A percentile compares a stretch with the other conserved stretches of the same genome.
Conservation (phyloP, 176 grass and related monocot species). For the Alloteropsis semialata region DNA sequence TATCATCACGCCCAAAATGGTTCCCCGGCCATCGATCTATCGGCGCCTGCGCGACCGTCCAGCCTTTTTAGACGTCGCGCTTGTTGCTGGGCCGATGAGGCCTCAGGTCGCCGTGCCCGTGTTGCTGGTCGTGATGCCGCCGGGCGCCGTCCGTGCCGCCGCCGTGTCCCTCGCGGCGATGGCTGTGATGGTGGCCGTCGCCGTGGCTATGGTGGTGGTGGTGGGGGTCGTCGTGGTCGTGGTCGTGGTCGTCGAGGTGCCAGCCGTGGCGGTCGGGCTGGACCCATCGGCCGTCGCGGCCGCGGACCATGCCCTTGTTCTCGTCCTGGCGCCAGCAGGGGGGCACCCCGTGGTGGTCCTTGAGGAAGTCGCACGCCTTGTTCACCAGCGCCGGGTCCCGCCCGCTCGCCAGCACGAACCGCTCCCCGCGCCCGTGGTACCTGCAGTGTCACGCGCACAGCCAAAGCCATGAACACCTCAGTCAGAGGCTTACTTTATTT, state of each 20-base stretch:
- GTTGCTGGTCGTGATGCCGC: not conserved
- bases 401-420: conserved; percentile 59
- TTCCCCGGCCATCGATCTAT: not conserved
- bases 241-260: conserved; percentile 50
- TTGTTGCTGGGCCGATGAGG: not conserved
- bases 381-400: conserved; percentile 85
- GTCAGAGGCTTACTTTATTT: no score
- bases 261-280: conserved; percentile 55
- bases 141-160: not conserved
- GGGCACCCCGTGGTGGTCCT: conserved; percentile 67
- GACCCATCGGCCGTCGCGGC: conserved; percentile 56
- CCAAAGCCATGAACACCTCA: not conserved
- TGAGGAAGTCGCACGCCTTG: conserved; percentile 78
- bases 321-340: conserved; percentile 76
- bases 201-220: conserved; percentile 9
- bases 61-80: not conserved
- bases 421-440: conserved; percentile 65
- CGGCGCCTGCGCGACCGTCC: not conserved
- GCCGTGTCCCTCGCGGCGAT: not conserved
- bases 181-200: not conserved
- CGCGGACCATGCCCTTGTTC: conserved; percentile 83
- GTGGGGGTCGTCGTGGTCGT: not conserved
- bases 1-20: not conserved
- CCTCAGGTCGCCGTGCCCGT: not conserved
- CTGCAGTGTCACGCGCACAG: not conserved